phyloP scores from a whole-genome alignment of 768 basidiomycete genomes.

The Serendipita sp. region DNA sequence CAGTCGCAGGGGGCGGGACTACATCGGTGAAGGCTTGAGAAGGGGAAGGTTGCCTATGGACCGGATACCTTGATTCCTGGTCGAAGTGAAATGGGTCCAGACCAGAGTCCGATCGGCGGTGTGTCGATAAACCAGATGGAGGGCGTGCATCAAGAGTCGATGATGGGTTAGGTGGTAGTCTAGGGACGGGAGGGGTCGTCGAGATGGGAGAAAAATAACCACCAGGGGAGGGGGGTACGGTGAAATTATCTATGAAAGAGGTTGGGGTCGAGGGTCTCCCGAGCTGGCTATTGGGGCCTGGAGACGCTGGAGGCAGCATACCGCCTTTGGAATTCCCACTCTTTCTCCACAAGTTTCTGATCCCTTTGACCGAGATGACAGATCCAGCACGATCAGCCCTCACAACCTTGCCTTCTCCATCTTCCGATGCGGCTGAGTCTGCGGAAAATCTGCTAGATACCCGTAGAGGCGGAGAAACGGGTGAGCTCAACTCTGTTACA shows the following conservation, averaged over 20 bases:
- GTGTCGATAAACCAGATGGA: slow-evolving; percentile 22
- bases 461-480: slow-evolving; percentile 21
- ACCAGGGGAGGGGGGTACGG: not conserved
- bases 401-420: slow-evolving; percentile 9
- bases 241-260: not conserved
- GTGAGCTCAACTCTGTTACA: not conserved
- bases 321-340: slow-evolving; percentile 33
- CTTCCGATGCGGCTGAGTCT: slow-evolving; percentile 39
- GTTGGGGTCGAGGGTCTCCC: not conserved
- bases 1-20: not conserved
- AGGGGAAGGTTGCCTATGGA: not conserved
- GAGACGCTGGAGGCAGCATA: slow-evolving; percentile 16
- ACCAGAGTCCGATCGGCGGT: slow-evolving; percentile 23
- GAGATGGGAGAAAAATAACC: not conserved
- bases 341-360: slow-evolving; percentile 67
- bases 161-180: slow-evolving; percentile 7
- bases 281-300: slow-evolving; percentile 12
- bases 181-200: not conserved
- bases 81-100: slow-evolving; percentile 48
- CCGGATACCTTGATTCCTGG: slow-evolving; percentile 56
- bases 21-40: not conserved
- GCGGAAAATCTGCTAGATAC: slow-evolving; percentile 56
- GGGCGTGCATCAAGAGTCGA: slow-evolving; percentile 9
- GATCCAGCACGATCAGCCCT: slow-evolving; percentile 23
- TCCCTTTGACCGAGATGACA: slow-evolving; percentile 54